A percentile compares a stretch with the other conserved stretches of the same genome.
Conservation (phyloP, 2,329 filamentous ascomycete species). For the Aphanocladium album region DNA sequence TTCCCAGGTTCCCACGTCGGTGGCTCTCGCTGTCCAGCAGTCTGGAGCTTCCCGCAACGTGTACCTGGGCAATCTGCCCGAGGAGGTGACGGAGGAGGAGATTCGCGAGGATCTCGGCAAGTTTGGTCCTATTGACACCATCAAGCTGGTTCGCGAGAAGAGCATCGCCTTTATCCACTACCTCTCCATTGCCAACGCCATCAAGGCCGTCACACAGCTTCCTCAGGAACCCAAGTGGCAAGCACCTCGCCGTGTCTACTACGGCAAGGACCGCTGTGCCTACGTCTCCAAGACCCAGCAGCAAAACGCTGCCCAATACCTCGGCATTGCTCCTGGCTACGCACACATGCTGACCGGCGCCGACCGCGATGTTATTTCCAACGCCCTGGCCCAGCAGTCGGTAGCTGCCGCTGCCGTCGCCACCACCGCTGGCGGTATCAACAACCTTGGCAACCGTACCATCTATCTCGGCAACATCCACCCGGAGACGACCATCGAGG, state of each 20-base stretch:
- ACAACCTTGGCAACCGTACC: constrained; percentile 94
- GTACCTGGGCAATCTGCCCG: constrained; percentile 87
- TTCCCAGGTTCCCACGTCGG: constrained; percentile 94
- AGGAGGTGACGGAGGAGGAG: constrained; percentile 88
- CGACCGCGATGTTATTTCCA: constrained; percentile 94
- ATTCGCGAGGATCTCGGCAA: constrained; percentile 92
- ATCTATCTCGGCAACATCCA: constrained; percentile 99
- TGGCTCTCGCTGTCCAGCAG: constrained; percentile 95
- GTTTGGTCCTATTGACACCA: constrained; percentile 92
- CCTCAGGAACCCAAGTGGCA: constrained; percentile 98
- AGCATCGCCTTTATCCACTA: constrained; percentile 97
- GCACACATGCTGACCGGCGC: constrained; percentile 94
- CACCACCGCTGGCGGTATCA: constrained; percentile 92
- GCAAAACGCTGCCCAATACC: constrained; percentile 96
- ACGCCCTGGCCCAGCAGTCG: constrained; percentile 92
- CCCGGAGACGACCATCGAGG: constrained; percentile 96
- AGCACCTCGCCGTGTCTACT: constrained; percentile 90
- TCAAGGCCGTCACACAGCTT: constrained; percentile 95
- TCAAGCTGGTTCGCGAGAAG: constrained; percentile 98
- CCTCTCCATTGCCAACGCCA: constrained; percentile 92
- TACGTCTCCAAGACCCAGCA: constrained; percentile 99
- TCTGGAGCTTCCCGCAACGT: constrained; percentile 96
- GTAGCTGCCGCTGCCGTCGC: constrained; percentile 95
- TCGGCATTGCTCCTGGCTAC: constrained; percentile 94
- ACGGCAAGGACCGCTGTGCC: constrained; percentile 96